Evolutionary conservation across 352 stramenopile species (phyloP), one percentile per base, ranked within the genome.

Genomic region (Globisporangium ultimum): DNA sequence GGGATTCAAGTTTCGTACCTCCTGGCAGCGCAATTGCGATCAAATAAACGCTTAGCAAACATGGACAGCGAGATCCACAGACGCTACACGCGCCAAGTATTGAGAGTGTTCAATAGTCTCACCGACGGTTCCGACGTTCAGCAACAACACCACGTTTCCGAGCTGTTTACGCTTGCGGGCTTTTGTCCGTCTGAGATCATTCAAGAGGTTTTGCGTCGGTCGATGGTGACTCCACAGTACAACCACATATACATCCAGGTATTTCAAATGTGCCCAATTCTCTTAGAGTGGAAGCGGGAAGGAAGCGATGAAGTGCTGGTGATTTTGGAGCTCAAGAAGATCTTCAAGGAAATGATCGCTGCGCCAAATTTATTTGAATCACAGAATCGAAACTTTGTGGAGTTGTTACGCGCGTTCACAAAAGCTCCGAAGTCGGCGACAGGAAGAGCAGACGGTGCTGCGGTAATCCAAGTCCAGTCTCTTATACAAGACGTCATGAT

Each of bases 91-190:
- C 62, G 66, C 17, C 55, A 63, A 15, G 32, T 76, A 4, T 51
- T 61, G 32, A 43, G 58, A 6, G 57, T 67, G 18, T 66, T 78
- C 42, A 83, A 83, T 53, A 67, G 63, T 10, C 68, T 83, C 17
- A 72, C 68, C 11, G 71, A 49, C 36, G 67, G 62, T 24, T 15
- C 18, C 5, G 42, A 60, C 11, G 40, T 60, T 5, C 45, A 60
- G 20, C 3, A 36, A 10, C 28, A 36, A 36, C 42, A 60, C 24
- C 58, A 68, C 24, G 21, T 61, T 20, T 46, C 53, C 18, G 52
- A 53, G 6, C 46, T 83, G 7, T 17, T 69, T 5, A 36, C 53
- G 38, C 51, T 79, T 9, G 32, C 74, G 24, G 68, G 63, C 0
- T 75, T 79, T 59, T 69, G 61, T 38, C 67, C 74, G 0, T 49